Base-by-base conservation (phyloP, 2,329 filamentous ascomycete species). In the Trichoderma sp. region DNA sequence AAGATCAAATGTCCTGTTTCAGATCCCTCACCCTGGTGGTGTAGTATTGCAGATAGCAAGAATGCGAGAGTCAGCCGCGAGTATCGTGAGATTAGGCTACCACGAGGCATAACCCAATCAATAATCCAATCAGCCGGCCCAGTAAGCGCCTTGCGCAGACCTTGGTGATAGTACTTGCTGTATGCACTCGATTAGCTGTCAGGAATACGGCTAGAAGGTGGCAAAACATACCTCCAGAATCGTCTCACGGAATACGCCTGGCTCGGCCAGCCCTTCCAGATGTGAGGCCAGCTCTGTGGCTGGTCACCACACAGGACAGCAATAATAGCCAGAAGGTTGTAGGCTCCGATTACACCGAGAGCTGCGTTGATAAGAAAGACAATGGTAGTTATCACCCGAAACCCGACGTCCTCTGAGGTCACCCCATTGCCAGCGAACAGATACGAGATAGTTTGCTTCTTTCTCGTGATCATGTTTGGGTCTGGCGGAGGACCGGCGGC, bases 101-200 rank as follows among this genome's bases (percentile, higher is more conserved):
- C 59, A 60, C 59, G 59, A 26, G 59, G 59, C 11, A 60, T 14
- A 46, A 49, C 39, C 26, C 16, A 49, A 30, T 60, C 59, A 60
- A 60, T 5, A 24, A 49, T 49, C 59, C 59, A 60, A 30, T 49
- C 28, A 49, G 59, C 59, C 18, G 59, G 39, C n/a, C 59, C 59
- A 49, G 26, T 49, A 3, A 60, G 39, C 26, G 59, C 59, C 39
- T 49, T 60, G 39, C 59, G 59, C 39, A 49, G 16, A 60, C 59
- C 59, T 60, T 60, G 39, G 26, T 60, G 59, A 49, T 60, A 49
- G 18, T 60, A 60, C 32, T 60, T 60, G 39, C 59, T 60, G 26
- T 26, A 34, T 60, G 49, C 39, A 59, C 26, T 60, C 18, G 7
- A 49, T 60, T 46, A 60, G 59, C 59, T 18, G 39, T 8, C 10